Evolutionary conservation across 1,284 basidiomycete species (phyloP).

Genomic region (Xerocomus amazonicus): DNA sequence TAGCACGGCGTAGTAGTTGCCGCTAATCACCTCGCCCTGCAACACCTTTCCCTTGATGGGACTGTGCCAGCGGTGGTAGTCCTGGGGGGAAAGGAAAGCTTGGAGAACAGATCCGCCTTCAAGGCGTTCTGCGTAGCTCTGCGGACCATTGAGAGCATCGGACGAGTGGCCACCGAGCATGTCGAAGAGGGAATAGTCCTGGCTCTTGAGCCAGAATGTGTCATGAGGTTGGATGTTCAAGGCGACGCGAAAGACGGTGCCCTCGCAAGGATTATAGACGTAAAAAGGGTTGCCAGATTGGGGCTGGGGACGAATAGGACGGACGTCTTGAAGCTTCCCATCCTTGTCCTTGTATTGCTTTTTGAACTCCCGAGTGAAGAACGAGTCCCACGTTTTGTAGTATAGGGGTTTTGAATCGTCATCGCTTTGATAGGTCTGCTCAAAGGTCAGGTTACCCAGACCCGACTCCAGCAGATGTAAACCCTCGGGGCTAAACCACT

Average conservation of each 20-base stretch:
- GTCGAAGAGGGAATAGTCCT: slow-evolving; percentile 40
- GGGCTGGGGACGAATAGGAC: slow-evolving; percentile 34
- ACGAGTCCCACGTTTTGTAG: slow-evolving; percentile 3
- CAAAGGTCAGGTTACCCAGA: neutral
- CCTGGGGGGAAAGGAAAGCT: slow-evolving; percentile 44
- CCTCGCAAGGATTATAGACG: slow-evolving; percentile 45
- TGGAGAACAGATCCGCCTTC: slow-evolving; percentile 52
- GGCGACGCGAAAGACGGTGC: slow-evolving; percentile 38
- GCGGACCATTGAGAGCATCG: neutral
- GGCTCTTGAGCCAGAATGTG: slow-evolving; percentile 44
- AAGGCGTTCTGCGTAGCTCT: slow-evolving; percentile 25
- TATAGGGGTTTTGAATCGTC: neutral
- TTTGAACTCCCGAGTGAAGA: slow-evolving; percentile 10
- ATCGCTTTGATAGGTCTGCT: neutral
- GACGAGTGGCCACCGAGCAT: slow-evolving; percentile 27
- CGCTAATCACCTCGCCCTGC: slow-evolving; percentile 39
- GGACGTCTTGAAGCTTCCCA: slow-evolving; percentile 12
- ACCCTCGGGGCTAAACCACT: slow-evolving; percentile 1
- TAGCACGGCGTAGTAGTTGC: slow-evolving; percentile 46
- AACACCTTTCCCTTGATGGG: slow-evolving; percentile 47
- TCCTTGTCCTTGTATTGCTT: slow-evolving; percentile 12
- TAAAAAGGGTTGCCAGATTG: slow-evolving; percentile 18
- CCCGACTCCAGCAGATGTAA: neutral
- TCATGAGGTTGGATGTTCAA: slow-evolving; percentile 33
- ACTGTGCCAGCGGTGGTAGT: slow-evolving; percentile 54